Evolutionary conservation across 805 yeast genomes (phyloP).

Genomic region (Kazachstania africana): DNA sequence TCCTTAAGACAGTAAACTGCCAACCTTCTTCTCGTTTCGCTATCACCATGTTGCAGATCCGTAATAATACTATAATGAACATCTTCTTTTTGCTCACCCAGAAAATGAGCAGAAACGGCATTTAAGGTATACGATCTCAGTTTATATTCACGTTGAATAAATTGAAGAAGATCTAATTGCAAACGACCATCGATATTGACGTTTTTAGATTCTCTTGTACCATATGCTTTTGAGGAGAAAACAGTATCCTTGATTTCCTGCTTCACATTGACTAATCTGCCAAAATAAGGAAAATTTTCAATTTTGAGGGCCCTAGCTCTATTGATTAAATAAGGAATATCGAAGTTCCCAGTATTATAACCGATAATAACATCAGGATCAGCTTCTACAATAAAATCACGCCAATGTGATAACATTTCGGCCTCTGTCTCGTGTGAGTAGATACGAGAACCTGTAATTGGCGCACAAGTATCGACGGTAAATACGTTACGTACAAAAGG

Average conservation of each 20-base stretch:
- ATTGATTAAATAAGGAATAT: constrained; percentile 83
- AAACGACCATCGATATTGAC: constrained; percentile 92
- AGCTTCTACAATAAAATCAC: constrained; percentile 65
- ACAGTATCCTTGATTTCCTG: constrained; percentile 75
- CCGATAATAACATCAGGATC: constrained; percentile 98
- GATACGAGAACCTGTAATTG: constrained; percentile 89
- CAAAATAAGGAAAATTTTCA: constrained; percentile 69
- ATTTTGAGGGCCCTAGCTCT: constrained; percentile 69
- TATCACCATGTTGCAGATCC: constrained; percentile 81
- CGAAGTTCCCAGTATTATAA: constrained; percentile 89
- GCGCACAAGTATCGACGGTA: constrained; percentile 81
- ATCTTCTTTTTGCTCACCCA: constrained; percentile 95
- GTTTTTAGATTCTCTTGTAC: constrained; percentile 85
- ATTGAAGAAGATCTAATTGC: constrained; percentile 87
- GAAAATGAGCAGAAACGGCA: constrained; percentile 86
- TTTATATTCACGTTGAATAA: constrained; percentile 89
- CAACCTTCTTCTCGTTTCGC: constrained; percentile 85
- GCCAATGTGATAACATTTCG: constrained; percentile 80
- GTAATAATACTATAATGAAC: constrained; percentile 96
- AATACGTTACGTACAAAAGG: constrained; percentile 94
- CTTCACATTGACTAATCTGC: constrained; percentile 53
- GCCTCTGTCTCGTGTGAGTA: constrained; percentile 62
- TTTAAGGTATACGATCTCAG: constrained; percentile 88
- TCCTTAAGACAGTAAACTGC: constrained; percentile 97
- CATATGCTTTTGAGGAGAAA: constrained; percentile 91